These are phyloP conservation scores for Dipteronia dyeriana DNA, from an alignment of 345 rosid genomes.

Conservation along the genomic window DNA sequence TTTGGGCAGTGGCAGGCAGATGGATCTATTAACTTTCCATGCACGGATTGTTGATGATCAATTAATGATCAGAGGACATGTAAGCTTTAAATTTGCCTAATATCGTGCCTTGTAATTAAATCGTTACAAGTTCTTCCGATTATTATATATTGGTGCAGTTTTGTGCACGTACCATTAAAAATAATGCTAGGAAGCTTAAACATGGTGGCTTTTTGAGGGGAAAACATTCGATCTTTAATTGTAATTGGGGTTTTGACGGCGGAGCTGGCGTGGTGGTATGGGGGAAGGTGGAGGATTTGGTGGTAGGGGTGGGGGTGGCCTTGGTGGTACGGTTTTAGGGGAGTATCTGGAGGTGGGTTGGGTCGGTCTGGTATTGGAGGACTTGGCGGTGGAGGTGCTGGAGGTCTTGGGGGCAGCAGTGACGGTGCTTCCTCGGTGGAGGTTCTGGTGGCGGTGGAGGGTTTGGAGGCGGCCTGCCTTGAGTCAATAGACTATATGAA, in stretches of 20 bases:
- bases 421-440: slow-evolving; percentile 7
- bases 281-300: slow-evolving; percentile 19
- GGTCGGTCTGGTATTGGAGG: slow-evolving; percentile 15
- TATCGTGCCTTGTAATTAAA: background rate
- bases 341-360: slow-evolving; percentile 15
- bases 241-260: background rate
- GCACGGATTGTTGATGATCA: slow-evolving; percentile 17
- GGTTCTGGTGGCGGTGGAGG: slow-evolving; percentile 16
- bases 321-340: slow-evolving; percentile 6
- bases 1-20: slow-evolving; percentile 10
- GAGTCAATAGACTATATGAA: background rate
- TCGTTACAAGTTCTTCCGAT: background rate
- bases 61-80: background rate
- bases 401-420: background rate
- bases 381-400: slow-evolving; percentile 20
- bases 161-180: slow-evolving; percentile 31
- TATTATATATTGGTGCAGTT: slow-evolving; percentile 22
- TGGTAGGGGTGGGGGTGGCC: slow-evolving; percentile 14
- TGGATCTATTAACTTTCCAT: slow-evolving; percentile 24
- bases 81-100: background rate
- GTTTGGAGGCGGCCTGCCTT: slow-evolving; percentile 26
- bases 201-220: too few species aligned
- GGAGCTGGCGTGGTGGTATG: slow-evolving; percentile 16
- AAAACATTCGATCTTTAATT: slow-evolving; percentile 2
- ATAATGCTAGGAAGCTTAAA: slow-evolving; percentile 47